phyloP scores from a whole-genome alignment of 2,329 filamentous ascomycete genomes.

The Colletotrichum tabaci region DNA sequence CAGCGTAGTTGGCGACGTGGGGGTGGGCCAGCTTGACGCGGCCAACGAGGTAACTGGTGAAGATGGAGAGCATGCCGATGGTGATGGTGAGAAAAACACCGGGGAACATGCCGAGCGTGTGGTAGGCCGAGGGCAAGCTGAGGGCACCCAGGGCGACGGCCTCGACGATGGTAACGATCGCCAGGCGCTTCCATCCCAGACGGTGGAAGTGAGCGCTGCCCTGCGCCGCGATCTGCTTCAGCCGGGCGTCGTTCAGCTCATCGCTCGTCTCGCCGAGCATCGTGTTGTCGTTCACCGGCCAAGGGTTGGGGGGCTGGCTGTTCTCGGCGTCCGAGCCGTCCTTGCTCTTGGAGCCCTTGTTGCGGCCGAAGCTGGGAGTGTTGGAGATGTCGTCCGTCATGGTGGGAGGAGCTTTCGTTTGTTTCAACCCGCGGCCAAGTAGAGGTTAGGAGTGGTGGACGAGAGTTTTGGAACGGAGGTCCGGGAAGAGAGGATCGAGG shows the following conservation, averaged over 20 bases:
- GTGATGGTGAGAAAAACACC: constrained; percentile 60
- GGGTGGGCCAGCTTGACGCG: constrained; percentile 67
- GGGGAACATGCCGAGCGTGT: constrained; percentile 68
- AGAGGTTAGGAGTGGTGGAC: background rate
- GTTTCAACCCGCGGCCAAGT: constrained; percentile 6
- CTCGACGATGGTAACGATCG: constrained; percentile 69
- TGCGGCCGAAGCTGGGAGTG: constrained; percentile 17
- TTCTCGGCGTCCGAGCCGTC: constrained; percentile 33
- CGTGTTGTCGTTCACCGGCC: constrained; percentile 35
- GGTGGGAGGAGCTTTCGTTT: background rate
- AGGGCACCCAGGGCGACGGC: constrained; percentile 69
- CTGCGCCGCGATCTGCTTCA: constrained; percentile 62
- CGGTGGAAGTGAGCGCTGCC: constrained; percentile 65
- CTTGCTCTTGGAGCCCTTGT: constrained; percentile 32
- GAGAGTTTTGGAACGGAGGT: background rate
- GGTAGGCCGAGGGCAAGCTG: constrained; percentile 67
- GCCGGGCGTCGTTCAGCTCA: constrained; percentile 55
- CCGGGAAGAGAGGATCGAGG: constrained; percentile 3
- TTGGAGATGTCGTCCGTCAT: constrained; percentile 37
- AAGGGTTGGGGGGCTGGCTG: constrained; percentile 30
- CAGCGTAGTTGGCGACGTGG: constrained; percentile 76
- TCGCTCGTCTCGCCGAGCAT: constrained; percentile 44
- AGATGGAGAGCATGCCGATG: constrained; percentile 63
- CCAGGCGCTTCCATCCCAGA: constrained; percentile 71
- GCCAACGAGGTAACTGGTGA: constrained; percentile 63